Evolutionary conservation across 148 eudicot species (phyloP).

Genomic region (Rhododendron henanense): DNA sequence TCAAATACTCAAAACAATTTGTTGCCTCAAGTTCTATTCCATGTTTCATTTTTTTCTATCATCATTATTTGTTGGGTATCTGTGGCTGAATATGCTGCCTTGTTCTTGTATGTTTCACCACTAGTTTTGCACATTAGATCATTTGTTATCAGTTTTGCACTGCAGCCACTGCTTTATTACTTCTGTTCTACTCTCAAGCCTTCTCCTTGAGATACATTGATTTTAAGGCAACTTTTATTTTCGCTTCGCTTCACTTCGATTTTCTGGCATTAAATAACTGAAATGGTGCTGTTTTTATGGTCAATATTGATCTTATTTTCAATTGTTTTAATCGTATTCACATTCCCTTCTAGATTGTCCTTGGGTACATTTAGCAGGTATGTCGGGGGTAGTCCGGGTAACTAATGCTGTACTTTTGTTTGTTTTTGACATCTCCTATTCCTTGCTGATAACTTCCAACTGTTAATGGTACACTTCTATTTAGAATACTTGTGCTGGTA

Average conservation of each 20-base stretch:
- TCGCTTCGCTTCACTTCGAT: background rate
- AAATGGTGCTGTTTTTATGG: background rate
- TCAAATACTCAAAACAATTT: background rate
- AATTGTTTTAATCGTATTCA: background rate
- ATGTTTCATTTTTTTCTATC: background rate
- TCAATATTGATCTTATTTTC: background rate
- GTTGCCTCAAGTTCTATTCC: background rate
- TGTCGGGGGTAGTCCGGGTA: background rate
- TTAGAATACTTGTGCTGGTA: background rate
- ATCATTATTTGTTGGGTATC: background rate
- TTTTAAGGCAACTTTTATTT: background rate
- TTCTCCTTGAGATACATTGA: background rate
- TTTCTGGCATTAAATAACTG: background rate
- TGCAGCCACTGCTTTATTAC: background rate
- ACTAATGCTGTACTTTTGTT: background rate
- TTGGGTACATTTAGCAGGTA: background rate
- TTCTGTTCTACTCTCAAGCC: background rate
- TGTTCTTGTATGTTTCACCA: background rate
- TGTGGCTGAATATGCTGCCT: background rate
- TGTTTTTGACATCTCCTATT: background rate
- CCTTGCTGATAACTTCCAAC: background rate
- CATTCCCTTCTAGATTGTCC: background rate
- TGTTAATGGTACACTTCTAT: background rate
- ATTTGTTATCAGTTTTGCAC: background rate
- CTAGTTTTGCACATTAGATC: background rate